Evolutionary conservation across 257 asterid genomes (phyloP).

Genomic region (Fraxinus cuspidata): DNA sequence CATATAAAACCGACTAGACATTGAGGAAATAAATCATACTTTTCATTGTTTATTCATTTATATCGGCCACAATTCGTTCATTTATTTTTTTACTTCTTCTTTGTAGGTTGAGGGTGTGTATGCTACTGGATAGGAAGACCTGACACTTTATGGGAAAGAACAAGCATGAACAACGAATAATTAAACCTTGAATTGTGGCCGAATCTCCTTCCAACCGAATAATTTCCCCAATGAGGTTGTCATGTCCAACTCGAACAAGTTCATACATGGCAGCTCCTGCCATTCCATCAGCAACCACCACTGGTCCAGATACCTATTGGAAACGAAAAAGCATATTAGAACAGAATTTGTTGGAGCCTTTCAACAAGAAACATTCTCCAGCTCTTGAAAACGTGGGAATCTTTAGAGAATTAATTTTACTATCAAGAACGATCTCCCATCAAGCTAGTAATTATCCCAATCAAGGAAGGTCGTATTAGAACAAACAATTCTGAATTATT

Average conservation of each 20-base stretch:
- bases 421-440: background rate
- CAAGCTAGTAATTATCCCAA: background rate
- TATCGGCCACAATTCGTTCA: background rate
- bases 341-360: background rate
- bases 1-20: background rate
- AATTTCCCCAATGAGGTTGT: conserved; percentile 95
- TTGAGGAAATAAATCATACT: background rate
- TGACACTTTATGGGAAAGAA: background rate
- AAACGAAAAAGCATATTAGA: conserved; percentile 1
- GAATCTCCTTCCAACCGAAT: conserved; percentile 99
- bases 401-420: background rate
- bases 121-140: conserved; percentile 1
- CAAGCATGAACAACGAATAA: conserved; percentile 9
- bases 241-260: conserved; percentile 96
- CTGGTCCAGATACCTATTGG: conserved; percentile 92
- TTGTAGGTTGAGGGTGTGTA: background rate
- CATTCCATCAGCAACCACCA: conserved; percentile 99
- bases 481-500: background rate
- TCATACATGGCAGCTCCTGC: conserved; percentile 99
- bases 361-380: background rate
- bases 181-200: conserved; percentile 92
- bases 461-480: background rate
- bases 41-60: background rate
- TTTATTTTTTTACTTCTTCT: conserved; percentile 2
- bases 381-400: background rate